Evolutionary conservation across 2,329 filamentous ascomycete species (phyloP), one percentile per base, ranked within the genome.

Genomic region (Tolypocladium pustulatum): DNA sequence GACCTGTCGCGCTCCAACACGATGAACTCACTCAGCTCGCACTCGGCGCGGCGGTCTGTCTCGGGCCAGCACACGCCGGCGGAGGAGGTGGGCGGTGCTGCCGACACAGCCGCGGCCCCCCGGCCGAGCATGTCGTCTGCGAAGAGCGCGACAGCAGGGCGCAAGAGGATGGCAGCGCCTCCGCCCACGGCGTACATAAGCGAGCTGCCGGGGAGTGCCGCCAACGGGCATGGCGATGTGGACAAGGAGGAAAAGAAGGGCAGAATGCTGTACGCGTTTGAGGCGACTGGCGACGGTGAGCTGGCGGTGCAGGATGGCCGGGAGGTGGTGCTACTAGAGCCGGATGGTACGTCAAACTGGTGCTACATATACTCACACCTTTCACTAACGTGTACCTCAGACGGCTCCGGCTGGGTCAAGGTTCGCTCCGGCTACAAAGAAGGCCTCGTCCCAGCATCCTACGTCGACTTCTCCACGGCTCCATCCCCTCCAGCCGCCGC

Each of bases 381-480:
- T 0, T 46, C 22, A 22, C 52, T 58, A 43, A 27, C 27, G n/a
- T 38, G 5, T 36, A n/a, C 25, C 30, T 30, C 65, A 96, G 93
- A 96, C 73, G 93, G 93, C 60, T 86, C 88, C 46, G 94, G 94
- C 49, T 99, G 94, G 94, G 83, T 91, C 66, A 93, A 89, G 71
- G 85, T 99, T 60, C 87, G 89, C 56, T 81, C 82, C 38, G 88
- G 88, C 22, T 82, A 81, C 64, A 85, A 86, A 64, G 87, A 93
- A 74, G 94, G 94, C 41, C 81, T 97, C 32, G 92, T 99, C 0
- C 94, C 94, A 1, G 83, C 91, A 7, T 82, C 86, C 7, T 99
- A 99, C 71, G 79, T 96, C 52, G 92, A 97, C 66, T 70, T 87
- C 4, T 17, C 43, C 17, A 7, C 49, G 32, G 73, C 83, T 3